Evolutionary conservation across 768 basidiomycete species (phyloP), one percentile per base, ranked within the genome.

Genomic region (Hysterangium stoloniferum): DNA sequence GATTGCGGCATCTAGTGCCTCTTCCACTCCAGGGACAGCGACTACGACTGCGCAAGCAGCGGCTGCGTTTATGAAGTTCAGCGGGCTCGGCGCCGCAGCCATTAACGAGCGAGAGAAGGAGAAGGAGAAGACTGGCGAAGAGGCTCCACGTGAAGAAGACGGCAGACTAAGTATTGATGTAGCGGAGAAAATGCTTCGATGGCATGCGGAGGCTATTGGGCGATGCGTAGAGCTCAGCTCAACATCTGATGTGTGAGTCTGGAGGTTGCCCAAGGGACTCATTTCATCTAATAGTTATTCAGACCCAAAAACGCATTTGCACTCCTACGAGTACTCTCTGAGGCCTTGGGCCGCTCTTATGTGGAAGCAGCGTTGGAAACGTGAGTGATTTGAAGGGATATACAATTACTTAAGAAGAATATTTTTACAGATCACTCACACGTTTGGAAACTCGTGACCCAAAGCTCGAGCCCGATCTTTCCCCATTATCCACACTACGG

Each of bases 161-260:
- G 95, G 95, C 9, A 58, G 80, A 28, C 68, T 97, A 31, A 82
- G 71, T 40, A 68, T 96, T 2, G 79, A 82, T 34, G 69, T 80
- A 8, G 88, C 92, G 1, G 92, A 95, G 70, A 84, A 76, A 58
- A 93, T 98, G 82, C 69, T 98, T 13, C 89, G 82, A 64, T 97
- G 95, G 93, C 96, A 99, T 65, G 95, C 96, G 2, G 96, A 99
- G 63, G 90, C 93, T 4, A 83, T 96, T 25, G 95, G 96, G 4
- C 71, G 96, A 58, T 94, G 91, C 56, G 88, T 94, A 9, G 96
- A 98, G 66, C 70, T 99, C 41, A 93, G 83, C 60, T 66, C 82
- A 9, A 61, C 77, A 6, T 82, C 78, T 36, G 96, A 99, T 60
- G 80, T 94, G 92, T 96, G 61, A 68, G 89, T 73, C 25, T 41